Evolutionary conservation across 2,329 filamentous ascomycete species (phyloP), one percentile per base, ranked within the genome.

Genomic region (Diplodia intermedia): DNA sequence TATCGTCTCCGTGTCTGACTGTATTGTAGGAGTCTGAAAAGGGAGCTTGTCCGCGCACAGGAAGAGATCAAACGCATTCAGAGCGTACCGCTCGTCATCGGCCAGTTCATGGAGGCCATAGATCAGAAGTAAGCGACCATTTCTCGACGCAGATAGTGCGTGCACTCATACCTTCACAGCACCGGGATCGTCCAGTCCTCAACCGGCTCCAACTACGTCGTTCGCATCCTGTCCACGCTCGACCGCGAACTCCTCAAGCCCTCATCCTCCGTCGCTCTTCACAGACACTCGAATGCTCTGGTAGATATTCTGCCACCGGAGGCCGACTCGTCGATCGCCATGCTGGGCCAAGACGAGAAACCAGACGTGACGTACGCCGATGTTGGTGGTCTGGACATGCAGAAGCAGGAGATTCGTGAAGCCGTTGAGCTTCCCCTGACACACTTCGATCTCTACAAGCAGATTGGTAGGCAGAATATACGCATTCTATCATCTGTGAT

Each of bases 21-120:
- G 3, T 60, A 14, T 9, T 70, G 53, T 73, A 93, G 93, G 84
- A 97, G 93, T 82, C 82, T 99, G 80, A 99, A 99, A 86, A 89
- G 95, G 74, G 95, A 99, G 85, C 88, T 99, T 63, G 94, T 99
- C 67, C 90, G 95, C 74, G 95, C 95, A 74, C 95, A 99, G 80
- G 95, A 99, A 81, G 95, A 99, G 84, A 99, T 99, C 84, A 99
- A 99, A 86, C 90, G 95, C 73, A 99, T 99, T 80, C 95, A 99
- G 84, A 97, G 93, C 80, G 95, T 99, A 66, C 95, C 95, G 33
- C 84, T 99, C 70, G 95, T 99, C 71, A 99, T 99, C 79, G 95
- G 95, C 70, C 95, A 99, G 82, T 99, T 99, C 79, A 99, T 99
- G 95, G 95, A 99, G 83, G 95, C 95, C 67, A 99, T 99, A 78